Base-by-base conservation (phyloP, 148 eudicot species). In the Suaeda aralocaspica region DNA sequence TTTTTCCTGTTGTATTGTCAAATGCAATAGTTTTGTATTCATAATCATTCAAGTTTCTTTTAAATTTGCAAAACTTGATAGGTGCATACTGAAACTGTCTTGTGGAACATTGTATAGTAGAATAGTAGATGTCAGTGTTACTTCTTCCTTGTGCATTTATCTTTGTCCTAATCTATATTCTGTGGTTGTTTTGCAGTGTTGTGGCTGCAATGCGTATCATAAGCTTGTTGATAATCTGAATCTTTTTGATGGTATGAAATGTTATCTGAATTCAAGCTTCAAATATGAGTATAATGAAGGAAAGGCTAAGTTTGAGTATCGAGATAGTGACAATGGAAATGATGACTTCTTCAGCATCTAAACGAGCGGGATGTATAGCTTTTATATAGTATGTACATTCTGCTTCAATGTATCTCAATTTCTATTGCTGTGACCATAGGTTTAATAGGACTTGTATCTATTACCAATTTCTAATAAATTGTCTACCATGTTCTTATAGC, bases 211-310 rank as follows among this genome's bases (percentile, higher is more conserved):
- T 82, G 86, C 92, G 41, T 93, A 86, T 77, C 98, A 93, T 81
- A 93, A 93, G 87, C 86, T 93, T 70, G 98, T 93, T 66, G 96
- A 93, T 79, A 82, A 93, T 77, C 81, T 93, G 86, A 90, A 93
- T 75, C 82, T 90, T n/a, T 93, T 93, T 70, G 89, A 88, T 72
- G 96, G 89, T 62, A 90, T 90, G 95, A 88, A 88, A 75, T 93
- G 98, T 78, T 93, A 93, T 70, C 83, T 92, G 63, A 83, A 78
- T 77, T 84, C 96, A 31, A 87, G 92, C 70, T 93, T 93, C 85
- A 87, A 85, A 57, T 72, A 81, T 53, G 86, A 81, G 58, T 82
- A 77, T 56, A 74, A 79, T 29, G 72, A 71, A n/a, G 80, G 69
- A 18, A 70, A 84, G 64, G 66, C 79, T 67, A 67, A 80, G 34